Evolutionary conservation across 2,329 filamentous ascomycete genomes (phyloP), one percentile per base, ranked within the genome.

Genomic region (Metarhizium robertsii): DNA sequence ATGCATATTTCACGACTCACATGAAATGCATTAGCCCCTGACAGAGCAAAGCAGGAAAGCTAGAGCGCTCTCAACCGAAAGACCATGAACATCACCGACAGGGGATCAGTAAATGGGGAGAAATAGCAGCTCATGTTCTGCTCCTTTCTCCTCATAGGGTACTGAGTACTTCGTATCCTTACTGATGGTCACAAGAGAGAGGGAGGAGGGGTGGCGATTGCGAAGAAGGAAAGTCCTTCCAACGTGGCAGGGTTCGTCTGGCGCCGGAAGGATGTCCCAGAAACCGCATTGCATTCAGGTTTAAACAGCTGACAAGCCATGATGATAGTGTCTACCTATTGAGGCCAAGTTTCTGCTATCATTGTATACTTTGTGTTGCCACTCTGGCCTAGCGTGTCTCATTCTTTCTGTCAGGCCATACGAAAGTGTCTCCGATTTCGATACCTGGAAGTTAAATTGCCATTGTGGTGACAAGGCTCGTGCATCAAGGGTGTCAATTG

Each of bases 191-290:
- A 29, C 16, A 29, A 38, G 25, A 55, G 40, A 53, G 32, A 53
- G 34, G 48, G 46, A 50, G 52, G 57, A 57, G 51, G 55, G 55
- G 53, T 55, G 53, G 34, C 25, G 51, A 34, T 16, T 42, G 50
- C 16, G 40, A 51, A 32, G 42, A 42, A 48, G 40, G 20, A 58
- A 54, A 50, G 40, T 30, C 50, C 46, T 49, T 52, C 60, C 62
- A 61, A 68, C 65, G 66, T 68, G 66, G 64, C 66, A 63, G 40
- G 46, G 57, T 46, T 55, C 59, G 53, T 64, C 60, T 66, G 64
- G 64, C 20, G 38, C 57, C 42, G 48, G 54, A 51, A 38, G 40
- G 6, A 46, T 45, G 25, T 43, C 48, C 40, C 40, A 45, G 25
- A 43, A 49, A 55, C 47, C n/a, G 55, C 46, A 53, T 54, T 36